These are phyloP conservation scores for Ganoderma leucocontextum DNA, from an alignment of 1,284 basidiomycete species.

Conservation along the genomic window DNA sequence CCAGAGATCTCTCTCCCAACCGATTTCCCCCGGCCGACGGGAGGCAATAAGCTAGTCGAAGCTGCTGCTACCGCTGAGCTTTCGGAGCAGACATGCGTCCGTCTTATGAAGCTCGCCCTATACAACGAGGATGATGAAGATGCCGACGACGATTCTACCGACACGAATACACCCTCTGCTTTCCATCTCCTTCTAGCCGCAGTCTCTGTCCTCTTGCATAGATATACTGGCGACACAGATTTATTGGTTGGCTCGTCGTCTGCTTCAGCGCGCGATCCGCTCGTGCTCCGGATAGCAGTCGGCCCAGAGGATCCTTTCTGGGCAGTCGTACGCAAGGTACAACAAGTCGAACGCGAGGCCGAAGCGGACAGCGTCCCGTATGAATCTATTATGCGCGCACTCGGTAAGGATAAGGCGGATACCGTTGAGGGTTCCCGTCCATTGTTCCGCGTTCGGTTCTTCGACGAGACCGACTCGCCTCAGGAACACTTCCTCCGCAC, in stretches of 20 bases:
- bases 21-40: constrained; percentile 91
- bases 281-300: constrained; percentile 87
- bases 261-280: constrained; percentile 78
- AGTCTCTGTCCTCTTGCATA: constrained; percentile 91
- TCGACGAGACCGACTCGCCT: constrained; percentile 87
- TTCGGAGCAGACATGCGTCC: constrained; percentile 72
- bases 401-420: constrained; percentile 73
- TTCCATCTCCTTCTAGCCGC: constrained; percentile 94
- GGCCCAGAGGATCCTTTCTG: constrained; percentile 93
- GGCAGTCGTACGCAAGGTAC: constrained; percentile 88
- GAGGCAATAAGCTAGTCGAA: constrained; percentile 79
- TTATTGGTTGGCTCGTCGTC: constrained; percentile 94
- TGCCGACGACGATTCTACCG: constrained; percentile 54
- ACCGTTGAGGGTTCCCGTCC: constrained; percentile 61
- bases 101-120: constrained; percentile 81
- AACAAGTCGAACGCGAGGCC: constrained; percentile 87
- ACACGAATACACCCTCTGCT: constrained; percentile 72
- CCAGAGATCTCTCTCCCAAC: constrained; percentile 95
- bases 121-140: constrained; percentile 64
- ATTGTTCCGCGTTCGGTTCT: constrained; percentile 95
- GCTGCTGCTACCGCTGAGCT: constrained; percentile 76
- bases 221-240: constrained; percentile 97
- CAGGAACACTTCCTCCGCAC: constrained; percentile 81
- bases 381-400: constrained; percentile 79
- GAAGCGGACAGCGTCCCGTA: constrained; percentile 87